Evolutionary conservation across 495 filamentous ascomycete genomes (phyloP), one percentile per base, ranked within the genome.

Genomic region (Parathielavia appendiculata): DNA sequence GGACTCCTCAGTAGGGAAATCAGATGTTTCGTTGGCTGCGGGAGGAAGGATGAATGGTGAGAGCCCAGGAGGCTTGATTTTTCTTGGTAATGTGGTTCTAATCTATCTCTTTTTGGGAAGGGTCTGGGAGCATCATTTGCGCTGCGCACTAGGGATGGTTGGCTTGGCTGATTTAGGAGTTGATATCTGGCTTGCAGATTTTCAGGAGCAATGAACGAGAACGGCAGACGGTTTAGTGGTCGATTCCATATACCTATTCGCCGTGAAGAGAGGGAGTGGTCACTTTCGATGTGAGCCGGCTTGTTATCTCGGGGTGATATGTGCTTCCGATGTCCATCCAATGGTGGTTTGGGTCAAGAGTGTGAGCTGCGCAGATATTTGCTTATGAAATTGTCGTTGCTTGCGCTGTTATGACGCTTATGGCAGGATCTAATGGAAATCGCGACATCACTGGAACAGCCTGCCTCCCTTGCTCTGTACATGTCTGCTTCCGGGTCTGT

Each of bases 41-140:
- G 68, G 70, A 60, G 64, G 69, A 66, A 66, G 61, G 67, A 74
- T 68, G 70, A 58, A 74, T 67, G 69, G 70, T 64, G 74, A 73
- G 66, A 47, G 76, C 74, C 76, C 76, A 71, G 75, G 76, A 69
- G 75, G 75, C 69, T 69, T 41, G 46, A 57, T 54, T 60, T 61
- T 58, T 43, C 36, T 36, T 59, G 64, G 46, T 76, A 76, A 66
- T 70, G 63, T 66, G 71, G 70, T 78, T 76, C 64, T 68, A 70
- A 66, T 76, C 26, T 45, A 34, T 36, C 19, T 45, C 45, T 73
- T 69, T 63, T 61, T 64, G 66, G 54, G 55, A 47, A 36, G 45
- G 43, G 43, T 16, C 55, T 50, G 30, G 51, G 51, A 38, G 40
- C 44, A 46, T 59, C 32, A 58, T 63, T 60, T 60, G 39, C 36